phyloP scores from a whole-genome alignment of 2,329 filamentous ascomycete species.

The Ophiocordyceps camponoti-rufipedis region DNA sequence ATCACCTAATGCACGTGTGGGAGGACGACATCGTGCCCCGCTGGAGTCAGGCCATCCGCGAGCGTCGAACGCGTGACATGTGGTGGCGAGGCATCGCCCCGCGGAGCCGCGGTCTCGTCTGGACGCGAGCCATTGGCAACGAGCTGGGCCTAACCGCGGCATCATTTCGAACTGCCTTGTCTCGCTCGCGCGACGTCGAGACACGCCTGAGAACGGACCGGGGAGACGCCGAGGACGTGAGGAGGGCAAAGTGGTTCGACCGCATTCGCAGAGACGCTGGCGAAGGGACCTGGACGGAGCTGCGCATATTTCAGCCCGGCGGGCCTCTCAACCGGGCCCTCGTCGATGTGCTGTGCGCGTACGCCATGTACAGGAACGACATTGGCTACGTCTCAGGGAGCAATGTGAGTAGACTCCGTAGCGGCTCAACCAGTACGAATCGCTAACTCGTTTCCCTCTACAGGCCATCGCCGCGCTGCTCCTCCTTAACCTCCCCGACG shows the following conservation, averaged over 20 bases:
- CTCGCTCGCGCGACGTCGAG: conserved; percentile 46
- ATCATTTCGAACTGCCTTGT: conserved; percentile 53
- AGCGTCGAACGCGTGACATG: conserved; percentile 52
- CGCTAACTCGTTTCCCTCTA: not conserved
- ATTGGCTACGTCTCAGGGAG: conserved; percentile 61
- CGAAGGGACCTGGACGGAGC: conserved; percentile 47
- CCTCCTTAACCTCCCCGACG: conserved; percentile 48
- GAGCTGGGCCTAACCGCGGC: conserved; percentile 47
- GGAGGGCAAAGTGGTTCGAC: conserved; percentile 40
- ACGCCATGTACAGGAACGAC: conserved; percentile 66
- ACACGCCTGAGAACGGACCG: conserved; percentile 32
- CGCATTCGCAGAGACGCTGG: conserved; percentile 46
- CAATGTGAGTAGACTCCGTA: conserved; percentile 35
- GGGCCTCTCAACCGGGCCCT: conserved; percentile 51
- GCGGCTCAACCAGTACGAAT: too few species aligned
- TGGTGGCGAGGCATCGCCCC: conserved; percentile 72
- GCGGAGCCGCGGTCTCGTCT: conserved; percentile 49
- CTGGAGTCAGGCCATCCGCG: conserved; percentile 52
- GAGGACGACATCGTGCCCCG: conserved; percentile 59
- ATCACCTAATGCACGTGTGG: conserved; percentile 46
- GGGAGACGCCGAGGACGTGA: conserved; percentile 32
- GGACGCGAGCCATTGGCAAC: conserved; percentile 56
- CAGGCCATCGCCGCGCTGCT: conserved; percentile 57
- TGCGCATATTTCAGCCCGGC: conserved; percentile 51
- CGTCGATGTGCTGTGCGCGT: conserved; percentile 58